Base-by-base conservation (phyloP, 2,329 filamentous ascomycete genomes). In the Ceratocystis ficicola region DNA sequence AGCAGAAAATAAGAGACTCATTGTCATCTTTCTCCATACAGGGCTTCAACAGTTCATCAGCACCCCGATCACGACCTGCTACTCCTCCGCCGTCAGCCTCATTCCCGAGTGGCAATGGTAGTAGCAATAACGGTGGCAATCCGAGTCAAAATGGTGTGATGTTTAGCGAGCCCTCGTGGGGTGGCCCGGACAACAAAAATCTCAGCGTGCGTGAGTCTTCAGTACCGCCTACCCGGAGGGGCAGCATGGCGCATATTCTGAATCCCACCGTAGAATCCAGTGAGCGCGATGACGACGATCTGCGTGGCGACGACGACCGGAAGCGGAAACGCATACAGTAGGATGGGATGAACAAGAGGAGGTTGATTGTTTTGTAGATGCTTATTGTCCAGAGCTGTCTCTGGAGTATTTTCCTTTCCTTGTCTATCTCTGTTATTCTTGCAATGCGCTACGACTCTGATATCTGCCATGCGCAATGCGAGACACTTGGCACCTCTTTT, bases 231-330 rank as follows among this genome's bases (percentile, higher is more conserved):
- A 85, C 82, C 0, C 75, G 82, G 59, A 74, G 82, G 62, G 81
- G 82, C 28, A 85, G 82, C 73, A 84, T 85, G 81, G 82, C 82
- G 0, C 82, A 85, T 68, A 85, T 85, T 20, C 75, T 85, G n/a
- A 85, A 85, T 70, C 82, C 82, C 0, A 81, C 81, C 28, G 81
- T 83, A 64, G 83, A 79, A 22, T 77, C 76, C 5, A 46, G 63
- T 12, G 82, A 83, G 72, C 76, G 80, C 46, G 79, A 81, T 5
- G 80, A 83, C 32, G 82, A 84, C 66, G 82, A 83, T 66, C 81
- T 81, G 0, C 75, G 81, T 41, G 81, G 79, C 25, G 81, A 85
- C 25, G 81, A 83, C 10, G 82, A 84, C 69, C 77, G 82, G 57
- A 87, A 87, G 73, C 78, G 84, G 66, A 86, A 86, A 73, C 78